Conservation (phyloP, 2,329 filamentous ascomycete species). For the Botrytis tulipae region DNA sequence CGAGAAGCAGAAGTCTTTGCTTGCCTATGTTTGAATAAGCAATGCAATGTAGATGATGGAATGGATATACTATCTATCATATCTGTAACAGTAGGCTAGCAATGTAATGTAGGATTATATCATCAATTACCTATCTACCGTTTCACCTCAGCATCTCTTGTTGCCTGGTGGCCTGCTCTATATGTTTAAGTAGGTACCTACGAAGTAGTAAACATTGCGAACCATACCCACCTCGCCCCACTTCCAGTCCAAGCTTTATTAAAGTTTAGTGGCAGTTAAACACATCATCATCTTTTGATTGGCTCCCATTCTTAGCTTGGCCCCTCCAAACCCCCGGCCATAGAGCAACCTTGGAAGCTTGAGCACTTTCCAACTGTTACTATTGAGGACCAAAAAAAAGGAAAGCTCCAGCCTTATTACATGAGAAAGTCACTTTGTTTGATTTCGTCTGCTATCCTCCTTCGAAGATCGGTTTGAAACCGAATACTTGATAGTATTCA, state of each 20-base stretch:
- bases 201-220: neutral
- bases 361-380: neutral
- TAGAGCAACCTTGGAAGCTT: neutral
- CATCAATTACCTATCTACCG: neutral
- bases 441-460: neutral
- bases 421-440: neutral
- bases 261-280: neutral
- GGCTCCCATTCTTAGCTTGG: neutral
- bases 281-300: neutral
- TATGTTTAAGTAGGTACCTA: neutral
- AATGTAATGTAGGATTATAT: too few relatives aligned
- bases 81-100: neutral
- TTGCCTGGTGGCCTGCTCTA: neutral
- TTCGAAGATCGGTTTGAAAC: neutral
- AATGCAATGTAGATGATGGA: neutral
- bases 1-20: neutral
- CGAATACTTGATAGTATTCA: slow-evolving; percentile 1
- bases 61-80: neutral
- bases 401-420: neutral
- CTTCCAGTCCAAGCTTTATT: neutral
- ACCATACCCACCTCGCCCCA: neutral
- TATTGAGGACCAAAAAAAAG: neutral
- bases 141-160: too few relatives aligned
- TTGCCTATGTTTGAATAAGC: neutral
- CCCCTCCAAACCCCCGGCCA: neutral